Conservation (phyloP, 805 yeast species). For the Kluyveromyces aestuarii region DNA sequence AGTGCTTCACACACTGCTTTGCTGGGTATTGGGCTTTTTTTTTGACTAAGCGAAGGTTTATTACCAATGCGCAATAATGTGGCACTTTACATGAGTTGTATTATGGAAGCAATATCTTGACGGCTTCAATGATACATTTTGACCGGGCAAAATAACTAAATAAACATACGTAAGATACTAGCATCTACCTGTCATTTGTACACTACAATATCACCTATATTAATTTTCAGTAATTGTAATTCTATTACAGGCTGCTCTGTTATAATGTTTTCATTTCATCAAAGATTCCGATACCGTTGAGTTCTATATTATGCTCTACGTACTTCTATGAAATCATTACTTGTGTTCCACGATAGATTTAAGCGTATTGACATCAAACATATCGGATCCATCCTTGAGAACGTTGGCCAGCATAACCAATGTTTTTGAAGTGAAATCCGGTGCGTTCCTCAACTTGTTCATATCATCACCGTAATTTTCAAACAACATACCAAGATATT, state of each 20-base stretch:
- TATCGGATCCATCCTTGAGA: slow-evolving; percentile 47
- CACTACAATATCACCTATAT: neutral
- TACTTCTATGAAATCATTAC: slow-evolving; percentile 3
- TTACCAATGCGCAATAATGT: too few species aligned
- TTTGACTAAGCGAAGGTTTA: too few species aligned
- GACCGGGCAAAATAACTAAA: neutral
- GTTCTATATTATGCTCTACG: neutral
- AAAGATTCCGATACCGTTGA: slow-evolving; percentile 4
- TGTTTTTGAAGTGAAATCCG: slow-evolving; percentile 54
- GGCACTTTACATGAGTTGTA: too few species aligned
- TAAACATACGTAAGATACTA: neutral
- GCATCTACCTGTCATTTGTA: neutral
- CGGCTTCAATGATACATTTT: too few species aligned
- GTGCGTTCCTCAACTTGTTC: slow-evolving; percentile 49
- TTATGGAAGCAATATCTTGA: too few species aligned
- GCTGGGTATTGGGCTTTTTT: too few species aligned
- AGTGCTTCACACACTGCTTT: too few species aligned
- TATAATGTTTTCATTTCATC: neutral
- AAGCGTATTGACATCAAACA: slow-evolving; percentile 48
- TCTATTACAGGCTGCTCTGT: neutral
- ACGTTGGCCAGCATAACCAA: slow-evolving; percentile 47
- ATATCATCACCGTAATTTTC: slow-evolving; percentile 52
- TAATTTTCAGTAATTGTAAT: too few species aligned
- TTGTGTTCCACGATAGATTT: slow-evolving; percentile 24
- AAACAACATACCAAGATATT: slow-evolving; percentile 48